Evolutionary conservation across 2,329 filamentous ascomycete species (phyloP), one percentile per base, ranked within the genome.

Genomic region (Fusarium sambucinum): DNA sequence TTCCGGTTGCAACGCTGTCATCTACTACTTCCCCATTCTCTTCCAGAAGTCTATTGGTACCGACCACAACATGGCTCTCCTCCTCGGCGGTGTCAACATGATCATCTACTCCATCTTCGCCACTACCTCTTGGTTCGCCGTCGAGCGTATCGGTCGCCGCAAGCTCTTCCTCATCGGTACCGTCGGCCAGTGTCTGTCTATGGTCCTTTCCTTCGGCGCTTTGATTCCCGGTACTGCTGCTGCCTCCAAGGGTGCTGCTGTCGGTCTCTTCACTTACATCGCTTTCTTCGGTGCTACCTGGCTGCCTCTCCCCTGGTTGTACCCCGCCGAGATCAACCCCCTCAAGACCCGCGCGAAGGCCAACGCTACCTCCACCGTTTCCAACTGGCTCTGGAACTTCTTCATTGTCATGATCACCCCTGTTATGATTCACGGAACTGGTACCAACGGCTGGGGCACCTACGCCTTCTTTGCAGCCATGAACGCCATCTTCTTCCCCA

Each of bases 381-480:
- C 82, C 55, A 89, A 89, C 78, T 89, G 87, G 87, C 79, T 82
- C 27, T 91, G 87, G 86, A 91, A 92, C 77, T 92, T 92, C 80
- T 81, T 92, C 69, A 86, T 88, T 66, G 86, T 88, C 0, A 93
- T 93, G 82, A 92, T 92, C 80, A 93, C 91, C 0, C 90, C 91
- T 1, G 92, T 92, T 76, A 92, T 93, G 37, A 81, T 90, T 13
- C 78, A 85, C 53, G 82, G 84, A 32, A 86, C 80, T 4, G 78
- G 77, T 13, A 85, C 79, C 65, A 80, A 81, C 21, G 80, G 81
- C 4, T 89, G 83, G 77, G 85, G 85, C 38, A 83, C 83, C 1
- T 89, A 81, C 5, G 77, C 80, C 35, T 82, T 81, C 66, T 89
- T 85, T 75, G 83, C 84, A 3, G 79, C 81, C n/a, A 81, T 85